Evolutionary conservation across 1,139 yeast genomes (phyloP), one percentile per base, ranked within the genome.

Genomic region (Nakaseomyces glabratus): DNA sequence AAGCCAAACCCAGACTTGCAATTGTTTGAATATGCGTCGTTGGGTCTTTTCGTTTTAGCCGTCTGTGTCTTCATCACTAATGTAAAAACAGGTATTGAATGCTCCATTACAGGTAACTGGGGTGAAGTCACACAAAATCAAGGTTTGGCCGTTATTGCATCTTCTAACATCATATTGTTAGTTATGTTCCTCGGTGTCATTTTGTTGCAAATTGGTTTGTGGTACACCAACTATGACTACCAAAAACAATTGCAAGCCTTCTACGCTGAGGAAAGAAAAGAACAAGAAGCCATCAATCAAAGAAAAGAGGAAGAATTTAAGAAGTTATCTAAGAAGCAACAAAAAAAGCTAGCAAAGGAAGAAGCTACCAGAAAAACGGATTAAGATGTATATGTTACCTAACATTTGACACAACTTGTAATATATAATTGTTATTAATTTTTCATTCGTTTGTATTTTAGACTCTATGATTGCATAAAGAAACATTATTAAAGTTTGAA

Each of bases 121-220:
- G 97, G 95, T 44, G 97, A 90, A 37, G 95, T 90, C 35, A 85
- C 82, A 51, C 75, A 71, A 57, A 66, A 68, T 43, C 85, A 95
- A 19, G 97, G 97, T 16, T 63, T 90, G 50, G 84, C 84, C 47
- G 95, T 90, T 28, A 74, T 90, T 57, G 95, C 93, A 29, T 96
- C 97, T 4, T 77, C 93, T 29, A 79, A 80, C 60, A 72, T 82
- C 31, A 80, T 90, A 68, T 68, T 82, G 45, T 73, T 81, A 14
- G 59, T 85, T 41, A 68, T 81, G 13, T 66, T 88, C 38, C 53
- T 75, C 19, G 97, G 96, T 42, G 84, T 86, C 14, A 62, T 86
- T 38, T 69, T 82, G 10, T 69, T 90, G 47, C 97, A 90, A 65
- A 76, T 72, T 34, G 97, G 97, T 16, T 73, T 90, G 55, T 85